Evolutionary conservation across 805 yeast genomes (phyloP).

Genomic region (Cyberlindnera veronae): DNA sequence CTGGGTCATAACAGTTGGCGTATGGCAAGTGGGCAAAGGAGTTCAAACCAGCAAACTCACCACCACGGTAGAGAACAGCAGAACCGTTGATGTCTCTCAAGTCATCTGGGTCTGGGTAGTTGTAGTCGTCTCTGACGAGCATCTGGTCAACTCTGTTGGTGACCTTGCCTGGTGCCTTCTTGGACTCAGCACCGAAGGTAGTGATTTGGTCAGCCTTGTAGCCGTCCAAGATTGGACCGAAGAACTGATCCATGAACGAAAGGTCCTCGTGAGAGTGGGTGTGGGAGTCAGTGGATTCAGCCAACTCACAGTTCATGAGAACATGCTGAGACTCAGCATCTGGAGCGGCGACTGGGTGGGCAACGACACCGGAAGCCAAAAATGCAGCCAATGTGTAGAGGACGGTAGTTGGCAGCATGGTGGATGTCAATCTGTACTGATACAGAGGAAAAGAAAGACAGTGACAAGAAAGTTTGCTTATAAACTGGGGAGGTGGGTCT

Average conservation of each 20-base stretch:
- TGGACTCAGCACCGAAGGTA: constrained; percentile 23
- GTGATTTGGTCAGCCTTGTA: constrained; percentile 23
- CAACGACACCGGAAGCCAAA: constrained; percentile 11
- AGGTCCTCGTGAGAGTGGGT: constrained; percentile 19
- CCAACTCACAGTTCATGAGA: constrained; percentile 23
- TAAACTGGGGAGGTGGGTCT: no score
- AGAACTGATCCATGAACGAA: constrained; percentile 34
- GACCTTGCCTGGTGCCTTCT: constrained; percentile 29
- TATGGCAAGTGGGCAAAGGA: constrained; percentile 50
- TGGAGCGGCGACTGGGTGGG: constrained; percentile 25
- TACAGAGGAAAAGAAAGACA: not conserved
- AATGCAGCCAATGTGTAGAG: constrained; percentile 16
- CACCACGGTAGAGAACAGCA: constrained; percentile 37
- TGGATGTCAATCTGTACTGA: not conserved
- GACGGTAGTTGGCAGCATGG: constrained; percentile 22
- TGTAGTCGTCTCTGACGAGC: constrained; percentile 31
- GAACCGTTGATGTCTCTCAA: constrained; percentile 38
- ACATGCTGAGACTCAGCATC: constrained; percentile 21
- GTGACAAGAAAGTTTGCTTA: not conserved
- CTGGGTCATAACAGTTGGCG: constrained; percentile 45
- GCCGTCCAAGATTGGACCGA: constrained; percentile 33
- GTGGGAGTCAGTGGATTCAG: constrained; percentile 6
- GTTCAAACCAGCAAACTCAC: constrained; percentile 49
- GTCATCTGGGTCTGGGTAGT: constrained; percentile 36
- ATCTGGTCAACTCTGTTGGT: constrained; percentile 30